These are phyloP conservation scores for Backusella australiensis DNA, from an alignment of 192 early-diverging fungal species.

Conservation along the genomic window DNA sequence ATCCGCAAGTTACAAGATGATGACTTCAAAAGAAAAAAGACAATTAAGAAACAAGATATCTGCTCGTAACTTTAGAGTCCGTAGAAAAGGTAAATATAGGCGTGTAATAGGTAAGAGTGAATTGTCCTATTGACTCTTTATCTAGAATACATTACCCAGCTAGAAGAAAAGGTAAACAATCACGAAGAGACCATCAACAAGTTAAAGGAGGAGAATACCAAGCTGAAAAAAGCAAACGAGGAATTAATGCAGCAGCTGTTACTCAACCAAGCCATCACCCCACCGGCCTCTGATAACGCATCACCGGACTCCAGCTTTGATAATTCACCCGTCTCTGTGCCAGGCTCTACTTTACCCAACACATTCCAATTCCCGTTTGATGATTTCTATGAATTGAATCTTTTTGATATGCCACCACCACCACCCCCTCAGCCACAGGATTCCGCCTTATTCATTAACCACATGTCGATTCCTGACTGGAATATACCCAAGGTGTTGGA, in stretches of 20 bases:
- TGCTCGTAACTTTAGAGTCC: constrained; percentile 72
- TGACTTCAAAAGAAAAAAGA: constrained; percentile 62
- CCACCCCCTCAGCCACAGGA: neutral
- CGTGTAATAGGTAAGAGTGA: neutral
- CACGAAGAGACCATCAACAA: constrained; percentile 11
- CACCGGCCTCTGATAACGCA: neutral
- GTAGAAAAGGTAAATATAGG: constrained; percentile 54
- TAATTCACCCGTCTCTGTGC: neutral
- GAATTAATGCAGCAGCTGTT: neutral
- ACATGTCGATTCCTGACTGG: constrained; percentile 3
- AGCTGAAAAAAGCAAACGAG: constrained; percentile 1
- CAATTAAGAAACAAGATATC: constrained; percentile 77
- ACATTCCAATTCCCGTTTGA: neutral
- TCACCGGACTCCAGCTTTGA: neutral
- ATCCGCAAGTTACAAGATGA: neutral
- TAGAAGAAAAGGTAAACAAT: constrained; percentile 15
- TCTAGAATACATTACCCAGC: constrained; percentile 20
- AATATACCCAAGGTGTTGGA: constrained; percentile 12
- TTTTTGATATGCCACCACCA: neutral
- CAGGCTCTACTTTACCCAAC: neutral
- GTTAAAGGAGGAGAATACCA: neutral
- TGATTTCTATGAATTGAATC: neutral
- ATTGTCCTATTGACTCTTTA: neutral
- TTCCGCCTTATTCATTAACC: neutral
- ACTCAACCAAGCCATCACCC: neutral